Conservation (phyloP, 1,284 basidiomycete species). For the Microbotryum scabiosae region DNA sequence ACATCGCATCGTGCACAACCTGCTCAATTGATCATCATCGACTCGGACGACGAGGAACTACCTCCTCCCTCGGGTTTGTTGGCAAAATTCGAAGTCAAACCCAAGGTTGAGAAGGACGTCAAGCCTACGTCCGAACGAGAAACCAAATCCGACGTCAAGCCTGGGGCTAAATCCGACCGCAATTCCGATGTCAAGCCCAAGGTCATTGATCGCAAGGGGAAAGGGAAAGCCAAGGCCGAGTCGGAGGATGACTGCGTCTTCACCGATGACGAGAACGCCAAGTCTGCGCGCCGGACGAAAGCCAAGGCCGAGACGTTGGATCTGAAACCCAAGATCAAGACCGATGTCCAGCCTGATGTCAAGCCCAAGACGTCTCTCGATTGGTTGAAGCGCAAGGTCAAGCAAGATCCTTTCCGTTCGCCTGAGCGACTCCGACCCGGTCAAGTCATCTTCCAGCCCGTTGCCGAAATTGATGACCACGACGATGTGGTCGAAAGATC, state of each 20-base stretch:
- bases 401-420: constrained; percentile 1
- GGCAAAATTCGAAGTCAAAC: constrained; percentile 43
- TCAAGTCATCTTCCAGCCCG: background rate
- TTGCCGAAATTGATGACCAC: constrained; percentile 1
- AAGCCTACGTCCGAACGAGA: constrained; percentile 40
- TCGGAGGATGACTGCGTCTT: constrained; percentile 1
- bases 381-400: constrained; percentile 59
- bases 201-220: constrained; percentile 49
- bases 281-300: background rate
- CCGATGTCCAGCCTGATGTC: background rate
- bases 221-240: background rate
- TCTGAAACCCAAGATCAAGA: background rate
- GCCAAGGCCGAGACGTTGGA: background rate
- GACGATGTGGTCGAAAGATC: background rate
- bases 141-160: constrained; percentile 62
- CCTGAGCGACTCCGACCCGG: background rate
- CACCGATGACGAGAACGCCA: background rate
- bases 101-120: constrained; percentile 72
- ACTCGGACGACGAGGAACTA: constrained; percentile 2
- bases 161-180: constrained; percentile 62
- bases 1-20: constrained; percentile 51
- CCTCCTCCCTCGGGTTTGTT: background rate
- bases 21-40: background rate
- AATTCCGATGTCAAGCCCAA: constrained; percentile 45
- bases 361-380: constrained; percentile 45